Evolutionary conservation across 1,284 basidiomycete genomes (phyloP).

Genomic region (Tilletia horrida): DNA sequence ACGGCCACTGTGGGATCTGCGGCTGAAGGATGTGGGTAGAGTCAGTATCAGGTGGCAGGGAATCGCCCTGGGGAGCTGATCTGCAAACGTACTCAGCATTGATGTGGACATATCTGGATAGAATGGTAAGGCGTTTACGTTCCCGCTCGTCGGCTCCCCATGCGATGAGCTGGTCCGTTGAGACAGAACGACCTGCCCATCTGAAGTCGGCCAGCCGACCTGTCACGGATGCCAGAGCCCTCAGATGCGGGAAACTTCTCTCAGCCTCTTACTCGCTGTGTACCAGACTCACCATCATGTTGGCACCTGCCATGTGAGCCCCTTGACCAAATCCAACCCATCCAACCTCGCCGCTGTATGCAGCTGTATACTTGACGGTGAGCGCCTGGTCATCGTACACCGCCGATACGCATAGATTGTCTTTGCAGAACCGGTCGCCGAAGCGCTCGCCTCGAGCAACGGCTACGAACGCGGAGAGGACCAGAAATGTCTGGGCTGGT

Average conservation of each 20-base stretch:
- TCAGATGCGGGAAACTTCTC: neutral
- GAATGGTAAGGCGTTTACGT: neutral
- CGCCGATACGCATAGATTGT: neutral
- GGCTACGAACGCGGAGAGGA: neutral
- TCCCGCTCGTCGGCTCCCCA: neutral
- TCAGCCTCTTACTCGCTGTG: no score
- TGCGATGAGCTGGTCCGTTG: neutral
- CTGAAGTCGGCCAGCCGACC: slow-evolving; percentile 7
- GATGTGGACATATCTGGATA: neutral
- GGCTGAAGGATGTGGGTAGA: neutral
- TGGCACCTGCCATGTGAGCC: neutral
- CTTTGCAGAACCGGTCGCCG: slow-evolving; percentile 8
- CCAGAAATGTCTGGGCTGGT: neutral
- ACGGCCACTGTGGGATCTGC: slow-evolving; percentile 33
- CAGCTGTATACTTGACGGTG: neutral
- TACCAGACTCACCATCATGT: slow-evolving; percentile 15
- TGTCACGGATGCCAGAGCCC: neutral
- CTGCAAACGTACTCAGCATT: neutral
- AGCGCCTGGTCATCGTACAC: slow-evolving; percentile 2
- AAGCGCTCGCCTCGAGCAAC: neutral
- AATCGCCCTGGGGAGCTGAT: neutral
- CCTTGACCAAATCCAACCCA: slow-evolving; percentile 14
- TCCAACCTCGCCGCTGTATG: neutral
- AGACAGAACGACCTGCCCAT: slow-evolving; percentile 3
- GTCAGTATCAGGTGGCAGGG: no score